These are phyloP conservation scores for Rosa rugosa DNA, from an alignment of 306 rosid species.

Conservation along the genomic window DNA sequence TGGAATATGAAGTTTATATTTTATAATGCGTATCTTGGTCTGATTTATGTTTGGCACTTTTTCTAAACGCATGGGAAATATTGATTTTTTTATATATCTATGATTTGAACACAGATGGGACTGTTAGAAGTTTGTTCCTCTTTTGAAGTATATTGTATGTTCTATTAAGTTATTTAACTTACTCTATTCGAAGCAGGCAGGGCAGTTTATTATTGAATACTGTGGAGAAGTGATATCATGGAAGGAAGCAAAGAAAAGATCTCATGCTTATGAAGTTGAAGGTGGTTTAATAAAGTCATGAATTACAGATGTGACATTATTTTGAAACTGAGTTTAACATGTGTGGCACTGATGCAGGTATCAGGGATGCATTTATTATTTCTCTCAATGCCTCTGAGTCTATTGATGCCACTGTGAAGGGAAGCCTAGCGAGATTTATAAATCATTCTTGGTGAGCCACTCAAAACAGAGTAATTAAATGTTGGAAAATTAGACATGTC, in stretches of 20 bases:
- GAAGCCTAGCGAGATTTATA: slow-evolving; percentile 91
- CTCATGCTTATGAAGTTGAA: slow-evolving; percentile 79
- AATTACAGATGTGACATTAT: slow-evolving; percentile 13
- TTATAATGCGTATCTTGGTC: background rate
- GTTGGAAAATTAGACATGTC: slow-evolving; percentile 5
- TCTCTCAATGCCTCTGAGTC: slow-evolving; percentile 87
- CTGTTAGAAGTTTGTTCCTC: background rate
- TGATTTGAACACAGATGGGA: background rate
- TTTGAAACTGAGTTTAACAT: slow-evolving; percentile 24
- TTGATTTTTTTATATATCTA: background rate
- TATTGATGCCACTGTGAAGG: slow-evolving; percentile 92
- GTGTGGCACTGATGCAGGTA: slow-evolving; percentile 57
- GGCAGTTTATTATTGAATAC: slow-evolving; percentile 83
- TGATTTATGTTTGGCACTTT: background rate
- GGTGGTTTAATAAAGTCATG: slow-evolving; percentile 45
- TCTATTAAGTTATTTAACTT: background rate
- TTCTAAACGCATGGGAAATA: background rate
- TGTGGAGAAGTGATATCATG: slow-evolving; percentile 97
- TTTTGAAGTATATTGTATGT: background rate
- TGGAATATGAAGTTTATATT: slow-evolving; percentile 1
- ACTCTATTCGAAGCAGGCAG: slow-evolving; percentile 50
- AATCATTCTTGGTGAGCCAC: slow-evolving; percentile 91
- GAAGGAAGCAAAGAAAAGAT: slow-evolving; percentile 91
- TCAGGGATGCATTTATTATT: slow-evolving; percentile 88
- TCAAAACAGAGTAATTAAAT: slow-evolving; percentile 21